Evolutionary conservation across 1,284 basidiomycete species (phyloP).

Genomic region (Spongiforma sp.): DNA sequence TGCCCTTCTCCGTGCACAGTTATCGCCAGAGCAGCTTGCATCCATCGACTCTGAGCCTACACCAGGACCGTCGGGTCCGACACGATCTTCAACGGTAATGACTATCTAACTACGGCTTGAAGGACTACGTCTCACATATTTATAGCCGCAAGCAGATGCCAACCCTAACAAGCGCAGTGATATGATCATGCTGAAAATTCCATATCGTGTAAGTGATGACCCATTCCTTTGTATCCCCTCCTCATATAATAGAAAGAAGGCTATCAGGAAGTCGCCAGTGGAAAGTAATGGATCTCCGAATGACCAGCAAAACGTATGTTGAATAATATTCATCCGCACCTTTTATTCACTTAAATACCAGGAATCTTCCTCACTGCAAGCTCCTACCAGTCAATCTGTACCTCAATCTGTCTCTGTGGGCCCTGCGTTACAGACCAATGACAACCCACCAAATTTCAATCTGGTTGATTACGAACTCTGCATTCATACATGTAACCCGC

Average conservation of each 20-base stretch:
- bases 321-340: not conserved
- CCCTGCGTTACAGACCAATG: slow-evolving; percentile 10
- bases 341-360: not conserved
- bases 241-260: slow-evolving; percentile 17
- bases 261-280: slow-evolving; percentile 9
- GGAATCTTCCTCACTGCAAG: slow-evolving; percentile 9
- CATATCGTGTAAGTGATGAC: slow-evolving; percentile 25
- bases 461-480: slow-evolving; percentile 30
- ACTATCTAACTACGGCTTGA: not conserved
- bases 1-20: slow-evolving; percentile 20
- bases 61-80: not conserved
- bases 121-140: slow-evolving; percentile 13
- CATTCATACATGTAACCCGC: slow-evolving; percentile 32
- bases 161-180: slow-evolving; percentile 26
- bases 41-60: slow-evolving; percentile 16
- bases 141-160: slow-evolving; percentile 14
- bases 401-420: slow-evolving; percentile 2
- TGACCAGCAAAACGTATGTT: slow-evolving; percentile 21
- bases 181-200: slow-evolving; percentile 31
- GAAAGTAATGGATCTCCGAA: slow-evolving; percentile 9
- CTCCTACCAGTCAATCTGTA: not conserved
- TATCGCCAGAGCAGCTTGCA: slow-evolving; percentile 28
- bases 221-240: not conserved
- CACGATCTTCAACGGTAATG: slow-evolving; percentile 19
- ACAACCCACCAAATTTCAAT: not conserved